These are phyloP conservation scores for Fusarium nanum DNA, from an alignment of 2,329 filamentous ascomycete genomes.

Conservation along the genomic window DNA sequence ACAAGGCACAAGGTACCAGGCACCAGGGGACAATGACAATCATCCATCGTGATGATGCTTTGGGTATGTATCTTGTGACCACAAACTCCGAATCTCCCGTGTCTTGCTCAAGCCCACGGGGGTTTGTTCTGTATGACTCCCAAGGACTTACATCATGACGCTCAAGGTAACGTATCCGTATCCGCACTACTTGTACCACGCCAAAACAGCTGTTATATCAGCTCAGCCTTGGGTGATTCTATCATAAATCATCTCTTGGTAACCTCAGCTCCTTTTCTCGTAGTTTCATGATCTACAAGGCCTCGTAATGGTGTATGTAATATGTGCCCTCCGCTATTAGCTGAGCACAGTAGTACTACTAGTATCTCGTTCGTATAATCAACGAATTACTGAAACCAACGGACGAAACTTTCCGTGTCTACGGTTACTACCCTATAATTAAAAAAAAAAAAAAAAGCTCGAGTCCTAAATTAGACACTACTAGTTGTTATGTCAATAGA, in stretches of 20 bases:
- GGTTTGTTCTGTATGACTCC: conserved; percentile 1
- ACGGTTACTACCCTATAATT: neutral
- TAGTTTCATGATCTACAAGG: conserved; percentile 1
- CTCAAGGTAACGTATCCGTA: conserved; percentile 37
- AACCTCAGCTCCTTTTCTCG: neutral
- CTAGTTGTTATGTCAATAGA: neutral
- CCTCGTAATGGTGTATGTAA: conserved; percentile 1
- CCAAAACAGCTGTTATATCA: conserved; percentile 15
- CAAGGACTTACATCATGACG: conserved; percentile 3
- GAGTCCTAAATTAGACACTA: neutral
- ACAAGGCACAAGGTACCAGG: conserved; percentile 28
- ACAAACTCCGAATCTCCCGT: conserved; percentile 16
- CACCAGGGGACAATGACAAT: conserved; percentile 32
- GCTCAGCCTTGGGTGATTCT: conserved; percentile 2
- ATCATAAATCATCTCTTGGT: conserved; percentile 13
- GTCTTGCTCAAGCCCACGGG: neutral
- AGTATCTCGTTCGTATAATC: neutral
- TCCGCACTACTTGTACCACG: conserved; percentile 9
- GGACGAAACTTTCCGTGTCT: neutral
- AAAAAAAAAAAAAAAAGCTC: no score
- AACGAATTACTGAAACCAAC: neutral
- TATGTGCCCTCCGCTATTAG: neutral
- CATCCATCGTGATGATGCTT: conserved; percentile 11
- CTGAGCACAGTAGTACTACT: neutral
- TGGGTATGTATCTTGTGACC: conserved; percentile 8